Conservation (phyloP, 2,329 filamentous ascomycete genomes). For the Torrubiellomyces zombiae region DNA sequence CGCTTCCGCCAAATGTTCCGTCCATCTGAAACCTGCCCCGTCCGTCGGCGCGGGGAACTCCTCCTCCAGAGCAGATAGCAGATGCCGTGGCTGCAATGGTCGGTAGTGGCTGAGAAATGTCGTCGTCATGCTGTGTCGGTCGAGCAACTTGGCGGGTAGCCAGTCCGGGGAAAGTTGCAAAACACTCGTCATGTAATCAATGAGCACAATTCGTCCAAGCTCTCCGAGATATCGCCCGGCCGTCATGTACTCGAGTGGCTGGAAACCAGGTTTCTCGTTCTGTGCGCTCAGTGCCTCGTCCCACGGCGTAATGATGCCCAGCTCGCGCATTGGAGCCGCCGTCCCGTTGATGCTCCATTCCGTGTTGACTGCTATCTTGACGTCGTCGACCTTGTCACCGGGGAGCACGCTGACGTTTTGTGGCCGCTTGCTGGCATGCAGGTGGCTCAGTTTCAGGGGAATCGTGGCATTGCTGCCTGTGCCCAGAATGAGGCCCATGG, state of each 20-base stretch:
- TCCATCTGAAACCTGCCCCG: slow-evolving; percentile 42
- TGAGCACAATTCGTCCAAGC: slow-evolving; percentile 52
- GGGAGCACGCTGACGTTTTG: slow-evolving; percentile 30
- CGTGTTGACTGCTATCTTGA: slow-evolving; percentile 64
- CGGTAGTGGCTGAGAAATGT: slow-evolving; percentile 56
- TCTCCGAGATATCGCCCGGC: slow-evolving; percentile 64
- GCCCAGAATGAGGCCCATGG: slow-evolving; percentile 68
- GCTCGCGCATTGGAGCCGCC: slow-evolving; percentile 45
- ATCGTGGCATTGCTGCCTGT: slow-evolving; percentile 73
- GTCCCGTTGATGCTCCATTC: slow-evolving; percentile 73
- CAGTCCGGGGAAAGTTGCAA: slow-evolving; percentile 21
- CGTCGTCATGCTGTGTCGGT: slow-evolving; percentile 49
- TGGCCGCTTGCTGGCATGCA: slow-evolving; percentile 47
- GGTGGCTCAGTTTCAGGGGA: slow-evolving; percentile 43
- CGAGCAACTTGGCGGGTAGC: slow-evolving; percentile 37
- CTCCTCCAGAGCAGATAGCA: slow-evolving; percentile 28
- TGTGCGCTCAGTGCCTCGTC: slow-evolving; percentile 49
- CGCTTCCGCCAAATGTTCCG: slow-evolving; percentile 35
- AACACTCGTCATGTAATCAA: slow-evolving; percentile 41
- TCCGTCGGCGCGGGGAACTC: slow-evolving; percentile 35
- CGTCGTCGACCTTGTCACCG: slow-evolving; percentile 27
- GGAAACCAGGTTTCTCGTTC: slow-evolving; percentile 57
- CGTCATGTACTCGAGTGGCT: slow-evolving; percentile 75
- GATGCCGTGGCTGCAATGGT: slow-evolving; percentile 28
- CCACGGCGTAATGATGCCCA: slow-evolving; percentile 53